phyloP scores from a whole-genome alignment of 108 stramenopile genomes.

The Cyclotella distinguenda region DNA sequence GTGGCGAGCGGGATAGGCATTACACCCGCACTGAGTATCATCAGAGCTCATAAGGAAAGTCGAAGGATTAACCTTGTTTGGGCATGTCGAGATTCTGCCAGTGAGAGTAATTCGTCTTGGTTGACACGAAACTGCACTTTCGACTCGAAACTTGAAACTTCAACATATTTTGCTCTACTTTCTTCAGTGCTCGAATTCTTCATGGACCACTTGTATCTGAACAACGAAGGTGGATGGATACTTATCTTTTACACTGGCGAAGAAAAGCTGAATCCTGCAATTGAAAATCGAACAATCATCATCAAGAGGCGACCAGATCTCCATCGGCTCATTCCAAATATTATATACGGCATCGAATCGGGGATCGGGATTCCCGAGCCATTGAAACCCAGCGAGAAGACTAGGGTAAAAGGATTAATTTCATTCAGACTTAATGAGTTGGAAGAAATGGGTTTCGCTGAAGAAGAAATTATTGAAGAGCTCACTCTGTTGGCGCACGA shows the following conservation, averaged over 20 bases:
- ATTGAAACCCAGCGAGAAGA: slow-evolving; percentile 7
- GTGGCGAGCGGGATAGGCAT: slow-evolving; percentile 56
- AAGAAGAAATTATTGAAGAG: slow-evolving; percentile 24
- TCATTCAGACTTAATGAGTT: slow-evolving; percentile 11
- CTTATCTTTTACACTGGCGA: slow-evolving; percentile 63
- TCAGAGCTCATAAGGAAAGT: slow-evolving; percentile 39
- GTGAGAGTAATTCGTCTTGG: slow-evolving; percentile 4
- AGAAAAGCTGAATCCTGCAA: slow-evolving; percentile 12
- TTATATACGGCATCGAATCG: slow-evolving; percentile 43
- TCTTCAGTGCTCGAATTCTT: slow-evolving; percentile 49
- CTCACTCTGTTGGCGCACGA: slow-evolving; percentile 28
- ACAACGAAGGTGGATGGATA: slow-evolving; percentile 41
- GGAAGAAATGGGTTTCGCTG: slow-evolving; percentile 5
- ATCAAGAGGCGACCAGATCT: slow-evolving; percentile 43
- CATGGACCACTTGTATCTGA: slow-evolving; percentile 43
- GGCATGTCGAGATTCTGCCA: slow-evolving; percentile 42
- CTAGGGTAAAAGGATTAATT: slow-evolving; percentile 9
- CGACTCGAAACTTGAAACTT: background rate
- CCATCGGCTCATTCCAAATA: slow-evolving; percentile 31
- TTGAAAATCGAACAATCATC: slow-evolving; percentile 24
- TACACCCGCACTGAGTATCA: slow-evolving; percentile 52
- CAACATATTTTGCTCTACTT: background rate
- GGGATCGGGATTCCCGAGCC: slow-evolving; percentile 30
- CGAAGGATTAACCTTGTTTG: slow-evolving; percentile 54
- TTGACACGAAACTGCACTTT: background rate